Base-by-base conservation (phyloP, 257 asterid species). In the Nicotiana otophora region DNA sequence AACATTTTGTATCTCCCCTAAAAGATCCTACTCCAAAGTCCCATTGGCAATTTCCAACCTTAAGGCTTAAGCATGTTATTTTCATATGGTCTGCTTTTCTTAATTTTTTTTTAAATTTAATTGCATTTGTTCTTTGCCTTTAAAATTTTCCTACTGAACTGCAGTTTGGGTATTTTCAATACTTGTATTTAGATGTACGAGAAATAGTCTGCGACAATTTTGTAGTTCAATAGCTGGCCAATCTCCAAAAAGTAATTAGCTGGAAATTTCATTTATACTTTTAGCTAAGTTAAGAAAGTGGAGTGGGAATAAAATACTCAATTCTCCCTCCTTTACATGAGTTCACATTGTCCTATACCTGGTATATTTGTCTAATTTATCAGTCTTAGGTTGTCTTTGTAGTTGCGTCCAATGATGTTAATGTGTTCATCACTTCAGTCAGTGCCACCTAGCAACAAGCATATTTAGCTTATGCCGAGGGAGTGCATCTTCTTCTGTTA, bases 401-500 rank as follows among this genome's bases (percentile, higher is more conserved):
- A 19, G 33, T 46, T n/a, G 57, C n/a, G 57, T 69, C 57, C 77
- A 36, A 10, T 68, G 77, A 68, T 36, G 30, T 36, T 68, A 19
- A 69, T 69, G 5, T 39, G 77, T 69, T 70, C 78, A 39, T 39
- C 46, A 39, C 46, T 39, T 39, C 46, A 11, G 20, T 70, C 34
- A 42, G 60, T 42, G 36, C 78, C 60, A 20, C 60, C 60, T 42
- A 42, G 20, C 60, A 70, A 42, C 60, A 42, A 10, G n/a, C 60
- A 74, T 74, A 74, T 23, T 46, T 48, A 7, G 61, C 8, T 48
- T 31, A 28, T 10, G 15, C 39, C 5, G 39, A 72, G 61, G 79
- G 39, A 46, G 79, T 46, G 79, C 79, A 72, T 46, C 61, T 72
- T 72, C 39, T 26, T 72, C 42, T 48, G 61, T 72, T 72, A 60